Conservation (phyloP, 2,329 filamentous ascomycete species). For the Paraconiothyrium sp. region DNA sequence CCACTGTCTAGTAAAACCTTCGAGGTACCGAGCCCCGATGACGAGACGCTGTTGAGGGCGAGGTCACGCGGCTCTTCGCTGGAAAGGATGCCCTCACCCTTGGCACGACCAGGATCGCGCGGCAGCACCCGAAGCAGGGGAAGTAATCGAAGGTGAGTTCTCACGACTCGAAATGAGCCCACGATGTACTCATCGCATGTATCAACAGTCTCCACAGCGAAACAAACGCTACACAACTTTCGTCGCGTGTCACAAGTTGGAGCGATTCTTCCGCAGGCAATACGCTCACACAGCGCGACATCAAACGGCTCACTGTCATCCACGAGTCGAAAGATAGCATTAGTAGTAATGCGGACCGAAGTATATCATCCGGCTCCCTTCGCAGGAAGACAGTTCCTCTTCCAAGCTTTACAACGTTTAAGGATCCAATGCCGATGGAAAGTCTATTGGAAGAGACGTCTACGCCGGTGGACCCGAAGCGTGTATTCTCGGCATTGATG, state of each 20-base stretch:
- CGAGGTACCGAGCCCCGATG: conserved; percentile 50
- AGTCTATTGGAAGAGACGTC: conserved; percentile 35
- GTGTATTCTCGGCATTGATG: conserved; percentile 49
- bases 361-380: conserved; percentile 15
- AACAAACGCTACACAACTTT: conserved; percentile 63
- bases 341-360: conserved; percentile 36
- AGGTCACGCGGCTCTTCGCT: conserved; percentile 37
- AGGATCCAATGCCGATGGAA: conserved; percentile 44
- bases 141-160: conserved; percentile 28
- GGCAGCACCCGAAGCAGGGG: conserved; percentile 34
- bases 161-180: not conserved
- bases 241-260: conserved; percentile 74
- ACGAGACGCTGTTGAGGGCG: conserved; percentile 57
- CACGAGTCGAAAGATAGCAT: conserved; percentile 61
- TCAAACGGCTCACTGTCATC: conserved; percentile 70
- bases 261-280: conserved; percentile 69
- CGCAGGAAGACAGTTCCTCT: conserved; percentile 32
- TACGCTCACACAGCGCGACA: conserved; percentile 62
- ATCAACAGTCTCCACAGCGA: conserved; percentile 41
- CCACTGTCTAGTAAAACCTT: conserved; percentile 41
- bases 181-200: not conserved
- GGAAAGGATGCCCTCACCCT: conserved; percentile 25
- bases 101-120: conserved; percentile 30
- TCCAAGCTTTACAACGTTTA: conserved; percentile 38
- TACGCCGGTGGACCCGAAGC: conserved; percentile 43